Conservation (phyloP, 805 yeast genomes). For the Nakazawaea wickerhamii region DNA sequence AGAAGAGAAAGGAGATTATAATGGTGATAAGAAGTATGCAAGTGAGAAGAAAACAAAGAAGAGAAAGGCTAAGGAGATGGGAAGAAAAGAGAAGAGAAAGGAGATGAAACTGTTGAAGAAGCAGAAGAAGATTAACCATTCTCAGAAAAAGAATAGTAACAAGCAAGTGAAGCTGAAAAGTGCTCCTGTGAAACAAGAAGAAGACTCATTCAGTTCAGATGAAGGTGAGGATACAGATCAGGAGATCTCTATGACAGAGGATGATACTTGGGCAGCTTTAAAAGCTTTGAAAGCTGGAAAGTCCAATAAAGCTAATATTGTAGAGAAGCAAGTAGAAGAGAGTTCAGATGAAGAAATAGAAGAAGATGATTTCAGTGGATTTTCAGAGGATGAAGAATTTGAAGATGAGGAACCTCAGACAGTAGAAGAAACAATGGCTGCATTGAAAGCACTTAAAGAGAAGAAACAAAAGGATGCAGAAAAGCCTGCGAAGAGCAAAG, state of each 20-base stretch:
- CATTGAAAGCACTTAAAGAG: conserved; percentile 35
- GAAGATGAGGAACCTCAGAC: conserved; percentile 23
- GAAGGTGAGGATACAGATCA: conserved; percentile 19
- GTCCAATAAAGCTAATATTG: conserved; percentile 22
- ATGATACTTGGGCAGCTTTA: conserved; percentile 24
- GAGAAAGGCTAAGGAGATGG: conserved; percentile 18
- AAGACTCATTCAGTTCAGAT: conserved; percentile 16
- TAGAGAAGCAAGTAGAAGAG: conserved; percentile 18
- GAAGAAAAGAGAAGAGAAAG: conserved; percentile 34
- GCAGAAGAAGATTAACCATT: conserved; percentile 17
- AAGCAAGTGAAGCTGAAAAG: conserved; percentile 4
- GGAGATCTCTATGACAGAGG: conserved; percentile 17
- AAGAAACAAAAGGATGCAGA: conserved; percentile 18
- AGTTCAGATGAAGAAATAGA: conserved; percentile 19
- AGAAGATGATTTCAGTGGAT: conserved; percentile 18
- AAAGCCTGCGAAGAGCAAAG: conserved; percentile 15
- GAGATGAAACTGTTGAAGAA: conserved; percentile 31
- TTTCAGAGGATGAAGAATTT: conserved; percentile 19
- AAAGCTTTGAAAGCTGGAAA: conserved; percentile 21
- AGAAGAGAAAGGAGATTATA: conserved; percentile 30
- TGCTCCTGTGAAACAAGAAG: conserved; percentile 23
- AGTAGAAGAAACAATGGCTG: conserved; percentile 39
- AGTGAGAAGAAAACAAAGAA: conserved; percentile 19
- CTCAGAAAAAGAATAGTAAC: neutral
- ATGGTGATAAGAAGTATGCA: conserved; percentile 25